Evolutionary conservation across 2,329 filamentous ascomycete species (phyloP), one percentile per base, ranked within the genome.

Genomic region (Aspergillus carbonarius): DNA sequence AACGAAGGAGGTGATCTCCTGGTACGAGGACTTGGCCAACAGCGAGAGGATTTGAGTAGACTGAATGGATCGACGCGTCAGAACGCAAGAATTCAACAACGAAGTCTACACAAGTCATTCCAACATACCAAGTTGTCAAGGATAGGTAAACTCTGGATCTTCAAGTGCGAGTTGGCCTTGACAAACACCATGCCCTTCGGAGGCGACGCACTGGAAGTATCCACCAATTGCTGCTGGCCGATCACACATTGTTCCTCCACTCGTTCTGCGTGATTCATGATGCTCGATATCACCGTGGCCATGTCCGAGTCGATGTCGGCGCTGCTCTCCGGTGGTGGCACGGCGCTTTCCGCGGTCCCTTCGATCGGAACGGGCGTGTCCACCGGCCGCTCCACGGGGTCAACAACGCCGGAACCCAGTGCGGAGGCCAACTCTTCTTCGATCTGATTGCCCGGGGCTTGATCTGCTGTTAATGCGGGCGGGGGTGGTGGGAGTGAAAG

Each of bases 91-190:
- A 44, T 23, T 8, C 1, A 9, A 37, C 15, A 18, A 4, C 2
- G 27, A 5, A 18, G 8, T 7, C n/a, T 44, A 12, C 17, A 23
- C n/a, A 18, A n/a, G 7, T 13, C 3, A 8, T 7, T 15, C 15
- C 23, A 7, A 39, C 80, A 66, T 74, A 86, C 84, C 68, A 87
- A 68, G 61, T 85, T 87, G 60, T 88, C 85, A 20, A 88, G 72
- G 32, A 87, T 83, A 9, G 85, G 81, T 32, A 88, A 70, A 68
- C 84, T 86, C 63, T 87, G 81, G 18, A 85, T 80, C 66, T 84
- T 83, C 61, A 86, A 68, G 42, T 77, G 74, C 6, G 75, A 75
- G 57, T 76, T 78, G 42, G 76, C 75, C 59, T 78, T 78, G 27
- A 77, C 67, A 59, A 76, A 76, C 15, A 72, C 72, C 60, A 75